A percentile compares a stretch with the other conserved stretches of the same genome.
These are phyloP conservation scores for Backusella morwellensis DNA, from an alignment of 192 early-diverging fungal species.

Conservation along the genomic window DNA sequence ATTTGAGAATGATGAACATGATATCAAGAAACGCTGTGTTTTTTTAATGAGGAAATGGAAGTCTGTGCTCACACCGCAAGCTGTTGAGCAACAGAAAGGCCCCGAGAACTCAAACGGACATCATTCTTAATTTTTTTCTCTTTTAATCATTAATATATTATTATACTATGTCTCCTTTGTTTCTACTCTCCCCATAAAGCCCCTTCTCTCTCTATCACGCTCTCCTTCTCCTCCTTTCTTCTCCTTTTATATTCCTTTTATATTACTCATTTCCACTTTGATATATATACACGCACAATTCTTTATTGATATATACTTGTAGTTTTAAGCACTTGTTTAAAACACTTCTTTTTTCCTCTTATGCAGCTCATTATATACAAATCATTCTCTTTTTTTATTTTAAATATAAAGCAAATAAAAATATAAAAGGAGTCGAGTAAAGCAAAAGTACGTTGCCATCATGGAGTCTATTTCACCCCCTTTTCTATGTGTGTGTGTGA, in stretches of 20 bases:
- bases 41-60: conserved; percentile 38
- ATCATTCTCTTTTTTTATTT: background rate
- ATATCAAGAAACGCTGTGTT: conserved; percentile 28
- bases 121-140: background rate
- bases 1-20: conserved; percentile 28
- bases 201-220: background rate
- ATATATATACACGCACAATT: background rate
- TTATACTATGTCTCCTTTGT: background rate
- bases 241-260: background rate
- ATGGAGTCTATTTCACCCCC: background rate
- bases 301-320: background rate
- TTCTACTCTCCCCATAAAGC: background rate
- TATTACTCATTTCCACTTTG: background rate
- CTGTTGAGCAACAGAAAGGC: background rate
- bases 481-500: background rate
- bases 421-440: background rate
- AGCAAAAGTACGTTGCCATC: background rate
- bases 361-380: background rate
- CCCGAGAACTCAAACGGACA: background rate
- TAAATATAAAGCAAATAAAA: background rate
- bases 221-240: background rate
- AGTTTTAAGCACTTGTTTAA: background rate
- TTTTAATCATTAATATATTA: background rate
- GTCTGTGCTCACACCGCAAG: conserved; percentile 7
- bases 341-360: background rate